Evolutionary conservation across 2,329 filamentous ascomycete genomes (phyloP), one percentile per base, ranked within the genome.

Genomic region (Stromatinia cepivora): DNA sequence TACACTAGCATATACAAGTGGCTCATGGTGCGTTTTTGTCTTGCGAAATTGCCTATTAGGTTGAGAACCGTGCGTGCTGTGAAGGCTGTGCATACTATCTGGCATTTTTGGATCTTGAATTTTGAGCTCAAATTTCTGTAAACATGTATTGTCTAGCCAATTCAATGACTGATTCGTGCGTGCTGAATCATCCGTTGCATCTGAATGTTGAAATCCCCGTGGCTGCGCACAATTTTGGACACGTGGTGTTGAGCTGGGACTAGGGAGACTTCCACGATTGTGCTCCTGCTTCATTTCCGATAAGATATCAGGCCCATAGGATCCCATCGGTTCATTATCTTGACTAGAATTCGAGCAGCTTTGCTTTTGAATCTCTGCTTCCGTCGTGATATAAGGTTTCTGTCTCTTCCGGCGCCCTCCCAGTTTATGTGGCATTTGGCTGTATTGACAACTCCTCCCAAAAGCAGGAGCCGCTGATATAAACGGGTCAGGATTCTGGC

Each of bases 241-340:
- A 39, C 46, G 46, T 52, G 45, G 45, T 63, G 20, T 63, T 50
- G 46, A 63, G 31, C 22, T 50, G 13, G 46, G 25, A 20, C 3
- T 50, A n/a, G 31, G 9, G 15, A 63, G 15, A 13, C 31, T 39
- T 63, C 31, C 45, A 52, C 31, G 13, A 1, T 39, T 22, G 9
- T 17, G 6, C 45, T 50, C 59, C 34, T 63, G 45, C 22, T 7
- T 15, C 7, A 63, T 17, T 15, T 1, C 6, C 7, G 7, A 34
- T 1, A 1, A 2, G 5, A 36, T 5, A 17, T 25, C 20, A 1
- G 17, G 0, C 8, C 28, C 34, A 22, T 2, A 3, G 9, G 1
- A 64, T 22, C n/a, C 11, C 31, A 8, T 42, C 5, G n/a, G 13
- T 28, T 22, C 15, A 28, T 22, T 9, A 22, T 64, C 9, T 5